Conservation (phyloP, 2,329 filamentous ascomycete genomes). For the Aspergillus melleus region DNA sequence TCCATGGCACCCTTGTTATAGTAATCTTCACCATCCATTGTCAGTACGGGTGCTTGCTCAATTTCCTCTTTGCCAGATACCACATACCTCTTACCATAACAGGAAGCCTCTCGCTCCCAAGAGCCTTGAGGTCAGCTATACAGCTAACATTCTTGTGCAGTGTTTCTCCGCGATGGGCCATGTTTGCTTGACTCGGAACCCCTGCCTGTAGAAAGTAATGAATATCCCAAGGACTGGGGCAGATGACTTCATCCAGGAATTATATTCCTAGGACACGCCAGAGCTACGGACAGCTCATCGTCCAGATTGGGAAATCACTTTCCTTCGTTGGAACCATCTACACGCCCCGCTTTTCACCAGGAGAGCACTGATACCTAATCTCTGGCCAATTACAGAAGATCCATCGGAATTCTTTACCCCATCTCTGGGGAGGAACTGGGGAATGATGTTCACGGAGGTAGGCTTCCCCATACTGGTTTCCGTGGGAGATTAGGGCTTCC, state of each 20-base stretch:
- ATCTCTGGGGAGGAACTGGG: not conserved
- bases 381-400: not conserved
- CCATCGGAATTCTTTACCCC: not conserved
- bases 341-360: not conserved
- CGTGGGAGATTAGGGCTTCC: not conserved
- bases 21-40: conserved; percentile 45
- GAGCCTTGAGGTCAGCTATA: conserved; percentile 43
- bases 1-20: conserved; percentile 61
- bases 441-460: not conserved
- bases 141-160: conserved; percentile 31
- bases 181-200: conserved; percentile 4
- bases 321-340: not conserved
- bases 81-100: conserved; percentile 39
- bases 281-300: not conserved
- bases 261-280: not conserved
- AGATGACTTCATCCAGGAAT: not conserved
- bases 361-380: not conserved
- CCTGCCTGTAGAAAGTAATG: no score
- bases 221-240: no score
- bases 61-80: not conserved
- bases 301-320: not conserved
- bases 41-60: not conserved
- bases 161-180: conserved; percentile 34
- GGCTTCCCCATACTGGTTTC: conserved; percentile 10
- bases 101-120: conserved; percentile 41